Evolutionary conservation across 2,329 filamentous ascomycete genomes (phyloP).

Genomic region (Phaeosphaeria sp.): DNA sequence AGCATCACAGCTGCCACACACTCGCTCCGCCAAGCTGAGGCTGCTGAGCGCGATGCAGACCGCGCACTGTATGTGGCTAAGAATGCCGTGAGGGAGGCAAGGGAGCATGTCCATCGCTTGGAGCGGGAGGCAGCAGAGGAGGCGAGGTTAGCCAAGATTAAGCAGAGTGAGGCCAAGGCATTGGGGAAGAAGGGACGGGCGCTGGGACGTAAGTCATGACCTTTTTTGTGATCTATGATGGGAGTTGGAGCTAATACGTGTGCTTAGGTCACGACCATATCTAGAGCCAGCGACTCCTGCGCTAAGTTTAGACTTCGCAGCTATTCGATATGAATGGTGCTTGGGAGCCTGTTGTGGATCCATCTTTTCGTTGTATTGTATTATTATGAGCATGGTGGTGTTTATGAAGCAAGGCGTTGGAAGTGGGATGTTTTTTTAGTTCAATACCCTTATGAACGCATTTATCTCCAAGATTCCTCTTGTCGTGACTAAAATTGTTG

Average conservation of each 20-base stretch:
- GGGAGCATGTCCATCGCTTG: slow-evolving; percentile 67
- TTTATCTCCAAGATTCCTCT: neutral
- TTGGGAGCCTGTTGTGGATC: neutral
- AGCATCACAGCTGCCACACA: slow-evolving; percentile 67
- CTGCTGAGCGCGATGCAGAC: slow-evolving; percentile 70
- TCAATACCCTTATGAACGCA: neutral
- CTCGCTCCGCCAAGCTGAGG: slow-evolving; percentile 67
- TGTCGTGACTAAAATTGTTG: no score
- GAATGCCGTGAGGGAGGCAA: slow-evolving; percentile 65
- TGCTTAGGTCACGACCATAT: slow-evolving; percentile 5
- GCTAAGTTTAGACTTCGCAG: neutral
- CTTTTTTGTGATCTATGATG: neutral
- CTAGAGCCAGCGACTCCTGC: no score
- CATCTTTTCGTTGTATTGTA: neutral
- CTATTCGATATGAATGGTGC: neutral
- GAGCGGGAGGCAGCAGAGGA: slow-evolving; percentile 65
- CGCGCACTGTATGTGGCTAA: slow-evolving; percentile 66
- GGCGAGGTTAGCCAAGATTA: slow-evolving; percentile 68
- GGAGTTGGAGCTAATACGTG: neutral
- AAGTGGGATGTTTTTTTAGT: neutral
- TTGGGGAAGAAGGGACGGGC: slow-evolving; percentile 72
- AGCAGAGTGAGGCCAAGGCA: slow-evolving; percentile 69
- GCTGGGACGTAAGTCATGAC: slow-evolving; percentile 59
- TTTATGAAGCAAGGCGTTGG: neutral
- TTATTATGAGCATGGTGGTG: neutral